Percentiles rank a stretch among this genome's conserved stretches.
These are phyloP conservation scores for Phellinidium pouzarii DNA, from an alignment of 1,284 basidiomycete species.

Conservation along the genomic window DNA sequence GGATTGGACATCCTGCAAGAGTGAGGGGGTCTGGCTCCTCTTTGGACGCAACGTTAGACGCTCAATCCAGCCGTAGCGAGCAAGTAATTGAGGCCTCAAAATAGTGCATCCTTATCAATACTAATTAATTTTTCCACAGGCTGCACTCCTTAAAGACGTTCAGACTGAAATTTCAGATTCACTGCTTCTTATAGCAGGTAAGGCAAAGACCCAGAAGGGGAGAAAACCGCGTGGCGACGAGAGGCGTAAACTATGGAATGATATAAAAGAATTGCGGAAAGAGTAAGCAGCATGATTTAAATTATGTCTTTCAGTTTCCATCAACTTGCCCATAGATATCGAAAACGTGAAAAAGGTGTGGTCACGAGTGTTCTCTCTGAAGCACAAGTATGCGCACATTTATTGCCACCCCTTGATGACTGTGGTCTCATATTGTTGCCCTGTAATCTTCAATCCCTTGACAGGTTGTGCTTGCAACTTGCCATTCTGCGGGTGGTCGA, in stretches of 20 bases:
- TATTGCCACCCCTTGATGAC: not conserved
- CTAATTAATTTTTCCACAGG: slow-evolving; percentile 31
- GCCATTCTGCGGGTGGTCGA: slow-evolving; percentile 82
- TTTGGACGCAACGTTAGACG: slow-evolving; percentile 80
- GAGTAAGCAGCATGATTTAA: slow-evolving; percentile 50
- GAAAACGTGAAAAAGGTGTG: slow-evolving; percentile 80
- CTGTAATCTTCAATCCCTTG: not conserved
- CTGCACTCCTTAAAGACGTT: slow-evolving; percentile 77
- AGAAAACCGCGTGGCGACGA: slow-evolving; percentile 69
- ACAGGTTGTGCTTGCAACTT: slow-evolving; percentile 86
- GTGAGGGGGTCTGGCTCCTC: slow-evolving; percentile 71
- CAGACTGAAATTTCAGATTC: slow-evolving; percentile 75
- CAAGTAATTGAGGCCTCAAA: slow-evolving; percentile 35
- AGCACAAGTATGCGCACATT: slow-evolving; percentile 60
- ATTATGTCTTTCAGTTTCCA: not conserved
- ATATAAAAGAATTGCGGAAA: slow-evolving; percentile 83
- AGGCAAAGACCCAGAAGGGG: slow-evolving; percentile 71
- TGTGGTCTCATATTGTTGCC: not conserved
- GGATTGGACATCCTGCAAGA: slow-evolving; percentile 90
- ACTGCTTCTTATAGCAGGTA: slow-evolving; percentile 63
- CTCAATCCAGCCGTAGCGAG: slow-evolving; percentile 74
- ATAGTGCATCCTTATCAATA: not conserved
- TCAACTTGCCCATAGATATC: slow-evolving; percentile 48
- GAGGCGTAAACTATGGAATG: slow-evolving; percentile 85
- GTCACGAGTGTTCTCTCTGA: slow-evolving; percentile 73